These are phyloP conservation scores for Breviolum minutum DNA, from an alignment of 73 alveolate genomes.

Conservation along the genomic window DNA sequence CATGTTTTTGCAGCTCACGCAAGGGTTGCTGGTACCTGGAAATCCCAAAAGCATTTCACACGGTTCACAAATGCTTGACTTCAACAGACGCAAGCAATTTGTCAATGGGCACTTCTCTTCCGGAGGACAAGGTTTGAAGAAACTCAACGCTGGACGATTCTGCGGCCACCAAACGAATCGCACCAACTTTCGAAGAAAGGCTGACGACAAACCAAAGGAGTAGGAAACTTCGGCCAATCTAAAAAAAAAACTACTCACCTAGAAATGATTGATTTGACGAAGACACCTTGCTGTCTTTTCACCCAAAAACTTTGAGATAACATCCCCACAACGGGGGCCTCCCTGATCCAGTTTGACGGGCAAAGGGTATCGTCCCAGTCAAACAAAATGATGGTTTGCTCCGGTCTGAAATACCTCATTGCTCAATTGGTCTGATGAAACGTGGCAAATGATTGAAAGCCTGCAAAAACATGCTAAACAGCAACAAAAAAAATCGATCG, in stretches of 20 bases:
- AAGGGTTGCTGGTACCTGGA: slow-evolving; percentile 93
- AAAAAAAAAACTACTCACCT: background rate
- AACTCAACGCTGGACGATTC: slow-evolving; percentile 94
- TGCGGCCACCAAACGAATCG: slow-evolving; percentile 4
- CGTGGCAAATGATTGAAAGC: background rate
- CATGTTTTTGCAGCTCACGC: slow-evolving; percentile 73
- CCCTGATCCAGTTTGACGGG: slow-evolving; percentile 90
- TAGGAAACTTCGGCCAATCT: too few species aligned
- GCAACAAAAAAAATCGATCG: background rate
- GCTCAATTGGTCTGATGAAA: background rate
- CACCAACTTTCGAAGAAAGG: background rate
- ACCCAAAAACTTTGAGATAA: background rate
- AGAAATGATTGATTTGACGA: background rate
- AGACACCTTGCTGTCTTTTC: background rate
- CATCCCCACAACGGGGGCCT: background rate
- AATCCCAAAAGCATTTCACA: background rate
- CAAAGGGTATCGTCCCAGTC: slow-evolving; percentile 95
- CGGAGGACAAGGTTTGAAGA: slow-evolving; percentile 92
- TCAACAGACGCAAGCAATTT: too few species aligned
- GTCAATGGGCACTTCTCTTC: slow-evolving; percentile 83
- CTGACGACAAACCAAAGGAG: background rate
- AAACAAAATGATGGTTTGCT: slow-evolving; percentile 82
- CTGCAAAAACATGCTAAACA: background rate
- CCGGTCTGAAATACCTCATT: slow-evolving; percentile 87
- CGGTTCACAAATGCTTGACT: background rate